Evolutionary conservation across 202 grass and related monocot genomes (phyloP).

Genomic region (Panicum virgatum): DNA sequence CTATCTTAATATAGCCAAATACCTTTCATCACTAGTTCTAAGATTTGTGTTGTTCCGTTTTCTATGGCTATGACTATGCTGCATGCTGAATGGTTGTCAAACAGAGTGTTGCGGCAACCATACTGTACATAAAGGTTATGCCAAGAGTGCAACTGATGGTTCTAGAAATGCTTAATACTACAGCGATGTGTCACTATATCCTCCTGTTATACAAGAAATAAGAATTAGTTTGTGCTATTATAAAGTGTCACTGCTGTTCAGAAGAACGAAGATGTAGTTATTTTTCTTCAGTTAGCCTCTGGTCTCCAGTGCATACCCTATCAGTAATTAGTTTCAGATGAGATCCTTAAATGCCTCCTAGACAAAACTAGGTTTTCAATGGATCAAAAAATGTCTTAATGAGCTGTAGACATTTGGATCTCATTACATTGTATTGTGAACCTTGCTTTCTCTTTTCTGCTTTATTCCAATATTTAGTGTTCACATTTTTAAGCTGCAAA

Average conservation of each 20-base stretch:
- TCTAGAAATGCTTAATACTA: neutral
- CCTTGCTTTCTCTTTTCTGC: neutral
- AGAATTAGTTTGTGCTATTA: neutral
- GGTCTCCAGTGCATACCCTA: neutral
- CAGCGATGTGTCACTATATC: neutral
- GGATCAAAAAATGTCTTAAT: neutral
- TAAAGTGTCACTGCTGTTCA: neutral
- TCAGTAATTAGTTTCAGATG: neutral
- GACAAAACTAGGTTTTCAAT: neutral
- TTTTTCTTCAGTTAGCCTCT: slow-evolving; percentile 2
- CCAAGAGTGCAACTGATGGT: slow-evolving; percentile 7
- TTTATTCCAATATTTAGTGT: slow-evolving; percentile 1
- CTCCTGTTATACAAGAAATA: slow-evolving; percentile 18
- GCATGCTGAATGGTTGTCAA: neutral
- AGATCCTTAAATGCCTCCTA: neutral
- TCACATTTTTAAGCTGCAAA: slow-evolving; percentile 15
- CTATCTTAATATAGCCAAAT: neutral
- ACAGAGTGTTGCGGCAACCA: neutral
- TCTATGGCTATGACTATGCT: neutral
- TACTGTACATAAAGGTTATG: slow-evolving; percentile 4
- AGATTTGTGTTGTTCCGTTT: neutral
- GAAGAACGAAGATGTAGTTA: neutral
- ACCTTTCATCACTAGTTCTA: neutral
- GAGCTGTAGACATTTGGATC: neutral
- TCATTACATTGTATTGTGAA: neutral